phyloP scores from a whole-genome alignment of 257 asterid genomes.

The Scutellaria barbata region DNA sequence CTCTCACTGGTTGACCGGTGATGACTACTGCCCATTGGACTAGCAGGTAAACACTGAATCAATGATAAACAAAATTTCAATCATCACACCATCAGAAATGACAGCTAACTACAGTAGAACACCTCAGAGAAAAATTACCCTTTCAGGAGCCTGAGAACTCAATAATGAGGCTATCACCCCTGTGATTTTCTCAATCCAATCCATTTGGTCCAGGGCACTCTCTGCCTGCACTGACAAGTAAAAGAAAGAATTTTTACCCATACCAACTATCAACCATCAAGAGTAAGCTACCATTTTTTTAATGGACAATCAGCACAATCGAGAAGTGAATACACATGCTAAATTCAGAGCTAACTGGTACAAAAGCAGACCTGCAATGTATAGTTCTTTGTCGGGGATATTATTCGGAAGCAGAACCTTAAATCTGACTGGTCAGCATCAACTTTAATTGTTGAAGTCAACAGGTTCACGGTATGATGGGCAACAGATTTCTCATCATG shows the following conservation, averaged over 20 bases:
- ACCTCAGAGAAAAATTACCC: conserved; percentile 55
- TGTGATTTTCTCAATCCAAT: conserved; percentile 98
- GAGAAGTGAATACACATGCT: conserved; percentile 4
- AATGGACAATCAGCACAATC: conserved; percentile 13
- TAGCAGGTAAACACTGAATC: conserved; percentile 69
- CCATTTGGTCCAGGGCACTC: conserved; percentile 99
- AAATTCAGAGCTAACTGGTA: conserved; percentile 30
- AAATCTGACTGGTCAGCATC: conserved; percentile 99
- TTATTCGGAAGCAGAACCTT: conserved; percentile 97
- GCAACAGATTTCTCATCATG: conserved; percentile 99
- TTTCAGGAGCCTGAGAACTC: conserved; percentile 96
- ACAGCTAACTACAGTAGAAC: conserved; percentile 12
- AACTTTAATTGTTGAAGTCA: conserved; percentile 97
- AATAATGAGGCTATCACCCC: conserved; percentile 97
- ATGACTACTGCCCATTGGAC: conserved; percentile 95
- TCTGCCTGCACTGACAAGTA: conserved; percentile 83
- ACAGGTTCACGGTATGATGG: conserved; percentile 94
- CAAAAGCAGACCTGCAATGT: conserved; percentile 80
- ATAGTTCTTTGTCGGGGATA: conserved; percentile 98
- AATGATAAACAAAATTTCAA: conserved; percentile 23
- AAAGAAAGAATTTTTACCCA: conserved; percentile 36
- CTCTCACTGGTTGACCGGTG: conserved; percentile 97
- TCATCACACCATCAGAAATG: conserved; percentile 4
- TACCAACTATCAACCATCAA: conserved; percentile 38
- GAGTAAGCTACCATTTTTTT: background rate